phyloP scores from a whole-genome alignment of 441 rosid species.

The Bocquillonia castaneifolia region DNA sequence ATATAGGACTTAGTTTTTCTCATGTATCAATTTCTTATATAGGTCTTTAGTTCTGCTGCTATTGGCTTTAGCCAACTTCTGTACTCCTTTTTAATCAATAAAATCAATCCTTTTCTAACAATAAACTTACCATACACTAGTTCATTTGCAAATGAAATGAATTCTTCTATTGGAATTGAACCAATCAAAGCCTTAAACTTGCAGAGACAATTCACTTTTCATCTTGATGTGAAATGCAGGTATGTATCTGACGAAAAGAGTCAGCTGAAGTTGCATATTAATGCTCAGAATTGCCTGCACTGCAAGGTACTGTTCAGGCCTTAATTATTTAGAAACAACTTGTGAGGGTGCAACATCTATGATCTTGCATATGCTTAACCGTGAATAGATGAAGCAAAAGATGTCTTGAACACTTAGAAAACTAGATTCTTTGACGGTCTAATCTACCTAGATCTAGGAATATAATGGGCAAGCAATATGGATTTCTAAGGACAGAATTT shows the following conservation, averaged over 20 bases:
- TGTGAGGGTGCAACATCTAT: not conserved
- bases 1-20: no score
- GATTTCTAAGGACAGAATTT: not conserved
- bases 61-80: no score
- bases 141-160: no score
- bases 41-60: no score
- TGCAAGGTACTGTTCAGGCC: conserved; percentile 63
- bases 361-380: not conserved
- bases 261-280: conserved; percentile 71
- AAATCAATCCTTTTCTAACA: no score
- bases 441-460: not conserved
- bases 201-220: conserved; percentile 7
- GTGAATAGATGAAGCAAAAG: not conserved
- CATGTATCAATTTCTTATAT: no score
- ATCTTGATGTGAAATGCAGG: conserved; percentile 33
- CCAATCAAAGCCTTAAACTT: no score
- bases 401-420: not conserved
- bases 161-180: no score
- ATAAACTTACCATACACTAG: no score
- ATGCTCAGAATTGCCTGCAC: conserved; percentile 91
- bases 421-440: not conserved
- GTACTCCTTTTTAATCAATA: no score
- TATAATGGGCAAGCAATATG: not conserved
- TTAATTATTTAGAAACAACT: not conserved
- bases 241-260: conserved; percentile 64